Conservation (phyloP, 2,329 filamentous ascomycete species). For the Cercospora canescens region DNA sequence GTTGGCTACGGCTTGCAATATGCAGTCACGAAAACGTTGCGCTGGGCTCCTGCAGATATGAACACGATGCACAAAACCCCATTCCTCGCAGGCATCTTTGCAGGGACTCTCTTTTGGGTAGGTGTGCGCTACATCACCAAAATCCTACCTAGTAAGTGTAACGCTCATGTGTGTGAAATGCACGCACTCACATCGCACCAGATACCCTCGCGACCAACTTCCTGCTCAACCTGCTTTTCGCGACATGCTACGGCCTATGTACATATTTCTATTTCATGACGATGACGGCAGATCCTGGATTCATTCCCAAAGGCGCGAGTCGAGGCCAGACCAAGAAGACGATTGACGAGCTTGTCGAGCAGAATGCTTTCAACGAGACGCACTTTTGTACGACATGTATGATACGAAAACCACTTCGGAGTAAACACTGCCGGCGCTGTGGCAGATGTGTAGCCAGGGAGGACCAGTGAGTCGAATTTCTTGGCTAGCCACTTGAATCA, state of each 20-base stretch:
- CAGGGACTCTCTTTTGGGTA: conserved; percentile 79
- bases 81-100: conserved; percentile 91
- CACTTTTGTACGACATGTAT: conserved; percentile 96
- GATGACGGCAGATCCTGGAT: conserved; percentile 89
- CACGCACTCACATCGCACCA: conserved; percentile 41
- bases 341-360: conserved; percentile 80
- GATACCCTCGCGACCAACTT: conserved; percentile 65
- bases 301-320: conserved; percentile 85
- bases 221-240: conserved; percentile 78
- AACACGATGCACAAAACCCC: conserved; percentile 88
- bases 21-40: conserved; percentile 73
- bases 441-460: conserved; percentile 92
- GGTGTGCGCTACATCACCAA: conserved; percentile 73
- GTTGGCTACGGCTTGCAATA: conserved; percentile 73
- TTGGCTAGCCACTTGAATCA: neutral
- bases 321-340: conserved; percentile 85
- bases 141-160: conserved; percentile 68
- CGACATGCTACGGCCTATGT: conserved; percentile 62
- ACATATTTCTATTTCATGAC: conserved; percentile 83
- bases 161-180: conserved; percentile 1
- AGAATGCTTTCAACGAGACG: conserved; percentile 89
- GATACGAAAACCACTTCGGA: conserved; percentile 87
- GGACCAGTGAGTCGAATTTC: conserved; percentile 72
- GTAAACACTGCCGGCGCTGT: conserved; percentile 93
- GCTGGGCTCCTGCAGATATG: conserved; percentile 85